A percentile compares a stretch with the other conserved stretches of the same genome.
Conservation (phyloP, 169 alveolate species). For the Perkinsus marinus region DNA sequence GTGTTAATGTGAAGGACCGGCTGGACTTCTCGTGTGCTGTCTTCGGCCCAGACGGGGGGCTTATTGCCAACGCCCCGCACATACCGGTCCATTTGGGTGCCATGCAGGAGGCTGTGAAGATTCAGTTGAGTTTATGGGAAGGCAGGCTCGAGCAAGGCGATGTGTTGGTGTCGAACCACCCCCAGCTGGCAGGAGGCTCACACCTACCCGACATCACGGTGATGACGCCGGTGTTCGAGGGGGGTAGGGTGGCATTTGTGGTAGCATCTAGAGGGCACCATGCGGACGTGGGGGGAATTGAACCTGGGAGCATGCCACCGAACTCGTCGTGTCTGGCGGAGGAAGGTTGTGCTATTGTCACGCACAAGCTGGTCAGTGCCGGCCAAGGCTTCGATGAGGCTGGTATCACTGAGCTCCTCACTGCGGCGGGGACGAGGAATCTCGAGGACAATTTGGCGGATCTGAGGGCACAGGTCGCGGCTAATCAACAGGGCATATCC, state of each 20-base stretch:
- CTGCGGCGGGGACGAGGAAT: slow-evolving; percentile 2
- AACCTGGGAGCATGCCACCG: slow-evolving; percentile 71
- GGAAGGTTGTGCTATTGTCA: slow-evolving; percentile 54
- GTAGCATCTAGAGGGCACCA: slow-evolving; percentile 69
- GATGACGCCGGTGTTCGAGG: slow-evolving; percentile 55
- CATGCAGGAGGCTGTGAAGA: slow-evolving; percentile 60
- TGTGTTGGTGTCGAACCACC: slow-evolving; percentile 54
- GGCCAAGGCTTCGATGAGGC: slow-evolving; percentile 34
- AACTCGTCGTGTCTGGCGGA: slow-evolving; percentile 38
- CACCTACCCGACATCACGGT: slow-evolving; percentile 72
- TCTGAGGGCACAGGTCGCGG: slow-evolving; percentile 56
- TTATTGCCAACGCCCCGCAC: slow-evolving; percentile 73
- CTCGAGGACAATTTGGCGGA: slow-evolving; percentile 50
- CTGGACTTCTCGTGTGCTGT: slow-evolving; percentile 68
- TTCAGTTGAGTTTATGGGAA: slow-evolving; percentile 26
- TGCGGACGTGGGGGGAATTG: slow-evolving; percentile 67
- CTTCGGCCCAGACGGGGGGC: slow-evolving; percentile 51
- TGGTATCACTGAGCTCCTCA: slow-evolving; percentile 22
- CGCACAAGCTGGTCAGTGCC: slow-evolving; percentile 41
- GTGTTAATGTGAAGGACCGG: slow-evolving; percentile 62
- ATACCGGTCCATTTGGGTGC: slow-evolving; percentile 71
- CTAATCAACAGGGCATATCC: slow-evolving; percentile 52
- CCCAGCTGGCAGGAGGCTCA: slow-evolving; percentile 58
- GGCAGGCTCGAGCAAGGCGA: slow-evolving; percentile 42
- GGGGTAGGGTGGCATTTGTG: slow-evolving; percentile 32